phyloP scores from a whole-genome alignment of 2,329 filamentous ascomycete species.

The Furcasterigmium sp. region DNA sequence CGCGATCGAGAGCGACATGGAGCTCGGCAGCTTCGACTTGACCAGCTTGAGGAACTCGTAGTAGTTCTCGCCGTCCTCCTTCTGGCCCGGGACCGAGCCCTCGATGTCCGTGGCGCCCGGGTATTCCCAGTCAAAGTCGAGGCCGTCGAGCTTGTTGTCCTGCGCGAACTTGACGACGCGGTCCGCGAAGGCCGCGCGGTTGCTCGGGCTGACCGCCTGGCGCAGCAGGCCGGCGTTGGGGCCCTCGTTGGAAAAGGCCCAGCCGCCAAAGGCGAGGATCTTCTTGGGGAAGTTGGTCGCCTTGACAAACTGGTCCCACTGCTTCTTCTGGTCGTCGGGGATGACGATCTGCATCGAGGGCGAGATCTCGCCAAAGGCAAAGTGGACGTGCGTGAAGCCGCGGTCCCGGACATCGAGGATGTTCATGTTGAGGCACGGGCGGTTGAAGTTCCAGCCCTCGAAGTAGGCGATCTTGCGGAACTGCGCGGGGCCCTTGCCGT shows the following conservation, averaged over 20 bases:
- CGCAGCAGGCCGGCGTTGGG: constrained; percentile 1
- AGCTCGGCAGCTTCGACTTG: not conserved
- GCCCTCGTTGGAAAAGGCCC: constrained; percentile 6
- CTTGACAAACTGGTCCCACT: constrained; percentile 5
- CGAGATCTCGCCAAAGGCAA: constrained; percentile 5
- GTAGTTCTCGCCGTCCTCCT: constrained; percentile 21
- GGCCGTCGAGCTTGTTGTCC: constrained; percentile 1
- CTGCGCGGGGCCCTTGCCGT: constrained; percentile 1
- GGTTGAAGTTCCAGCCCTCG: constrained; percentile 22
- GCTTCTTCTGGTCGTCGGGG: not conserved
- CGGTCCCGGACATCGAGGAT: constrained; percentile 5
- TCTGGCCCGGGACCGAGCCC: constrained; percentile 8
- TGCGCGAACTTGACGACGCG: not conserved
- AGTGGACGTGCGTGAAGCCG: constrained; percentile 7
- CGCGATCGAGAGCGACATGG: constrained; percentile 24
- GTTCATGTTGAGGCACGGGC: constrained; percentile 24
- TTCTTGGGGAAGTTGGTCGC: constrained; percentile 7
- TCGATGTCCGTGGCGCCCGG: constrained; percentile 22
- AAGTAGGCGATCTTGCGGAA: constrained; percentile 21
- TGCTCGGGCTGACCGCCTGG: not conserved
- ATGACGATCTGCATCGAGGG: constrained; percentile 2
- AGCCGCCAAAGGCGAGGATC: constrained; percentile 8
- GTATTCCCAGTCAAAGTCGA: constrained; percentile 45
- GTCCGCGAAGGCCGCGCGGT: constrained; percentile 1
- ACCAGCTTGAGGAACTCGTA: constrained; percentile 11